A percentile compares a stretch with the other conserved stretches of the same genome.
Conservation (phyloP, 2,329 filamentous ascomycete species). For the Chalara sp. region DNA sequence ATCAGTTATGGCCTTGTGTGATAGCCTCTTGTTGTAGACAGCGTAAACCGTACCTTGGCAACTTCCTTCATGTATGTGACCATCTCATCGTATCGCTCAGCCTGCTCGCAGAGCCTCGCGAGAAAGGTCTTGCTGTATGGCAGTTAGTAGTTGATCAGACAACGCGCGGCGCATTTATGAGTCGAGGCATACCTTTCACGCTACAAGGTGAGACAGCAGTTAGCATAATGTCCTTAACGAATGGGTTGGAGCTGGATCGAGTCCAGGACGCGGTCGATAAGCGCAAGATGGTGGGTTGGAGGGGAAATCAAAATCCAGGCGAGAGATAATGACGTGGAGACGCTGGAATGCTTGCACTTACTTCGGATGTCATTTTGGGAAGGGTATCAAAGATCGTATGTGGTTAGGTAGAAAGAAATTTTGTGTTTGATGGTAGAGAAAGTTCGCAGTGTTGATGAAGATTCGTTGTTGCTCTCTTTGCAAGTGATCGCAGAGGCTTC, state of each 20-base stretch:
- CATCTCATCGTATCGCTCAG: slow-evolving; percentile 99
- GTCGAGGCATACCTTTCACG: slow-evolving; percentile 26
- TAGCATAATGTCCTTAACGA: slow-evolving; percentile 12
- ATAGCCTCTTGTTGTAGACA: slow-evolving; percentile 18
- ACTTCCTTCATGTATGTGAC: slow-evolving; percentile 99
- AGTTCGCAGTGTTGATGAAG: neutral
- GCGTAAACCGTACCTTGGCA: slow-evolving; percentile 61
- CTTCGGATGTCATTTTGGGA: slow-evolving; percentile 28
- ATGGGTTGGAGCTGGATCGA: slow-evolving; percentile 4
- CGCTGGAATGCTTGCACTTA: slow-evolving; percentile 14
- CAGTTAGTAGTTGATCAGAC: slow-evolving; percentile 13
- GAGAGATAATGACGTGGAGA: slow-evolving; percentile 9
- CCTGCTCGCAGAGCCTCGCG: slow-evolving; percentile 99
- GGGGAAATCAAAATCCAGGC: slow-evolving; percentile 8
- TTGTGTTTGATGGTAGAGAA: slow-evolving; percentile 2
- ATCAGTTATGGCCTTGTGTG: slow-evolving; percentile 14
- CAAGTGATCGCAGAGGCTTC: no score
- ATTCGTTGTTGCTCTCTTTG: no score
- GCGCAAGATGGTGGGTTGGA: slow-evolving; percentile 12
- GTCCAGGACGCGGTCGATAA: slow-evolving; percentile 19
- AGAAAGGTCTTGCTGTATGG: slow-evolving; percentile 92
- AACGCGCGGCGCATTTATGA: slow-evolving; percentile 4
- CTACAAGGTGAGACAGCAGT: slow-evolving; percentile 16
- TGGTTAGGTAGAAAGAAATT: slow-evolving; percentile 4
- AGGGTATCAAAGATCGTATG: neutral